These are phyloP conservation scores for Acanthamoeba royreba DNA, from an alignment of 208 protist species.

Conservation along the genomic window DNA sequence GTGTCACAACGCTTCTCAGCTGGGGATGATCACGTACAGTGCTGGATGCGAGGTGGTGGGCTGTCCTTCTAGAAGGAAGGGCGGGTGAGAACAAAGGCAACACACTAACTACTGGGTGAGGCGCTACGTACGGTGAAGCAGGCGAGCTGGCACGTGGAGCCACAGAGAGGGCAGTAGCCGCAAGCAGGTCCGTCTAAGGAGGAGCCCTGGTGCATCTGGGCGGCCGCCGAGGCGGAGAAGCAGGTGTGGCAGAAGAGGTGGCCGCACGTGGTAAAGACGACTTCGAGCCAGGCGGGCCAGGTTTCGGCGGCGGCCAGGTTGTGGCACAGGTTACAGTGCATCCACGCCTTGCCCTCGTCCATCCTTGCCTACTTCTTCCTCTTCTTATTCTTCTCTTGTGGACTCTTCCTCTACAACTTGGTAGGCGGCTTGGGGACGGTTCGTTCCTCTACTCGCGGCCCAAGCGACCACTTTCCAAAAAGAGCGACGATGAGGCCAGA, in stretches of 20 bases:
- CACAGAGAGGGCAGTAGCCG: not conserved
- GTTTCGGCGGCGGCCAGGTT: not conserved
- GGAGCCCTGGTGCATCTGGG: too few relatives aligned
- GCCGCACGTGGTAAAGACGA: constrained; percentile 12
- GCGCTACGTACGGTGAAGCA: not conserved
- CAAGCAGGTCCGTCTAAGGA: too few relatives aligned
- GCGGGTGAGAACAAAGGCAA: not conserved
- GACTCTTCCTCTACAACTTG: too few relatives aligned
- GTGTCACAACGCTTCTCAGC: too few relatives aligned
- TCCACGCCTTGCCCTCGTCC: not conserved
- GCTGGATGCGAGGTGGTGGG: not conserved
- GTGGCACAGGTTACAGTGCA: constrained; percentile 8
- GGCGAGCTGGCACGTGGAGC: not conserved
- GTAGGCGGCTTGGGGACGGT: too few relatives aligned
- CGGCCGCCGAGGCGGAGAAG: not conserved
- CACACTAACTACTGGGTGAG: not conserved
- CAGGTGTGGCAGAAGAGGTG: not conserved
- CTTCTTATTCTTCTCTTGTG: too few relatives aligned
- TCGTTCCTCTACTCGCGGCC: too few relatives aligned
- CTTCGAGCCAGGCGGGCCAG: not conserved
- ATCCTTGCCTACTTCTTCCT: too few relatives aligned
- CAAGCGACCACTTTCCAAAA: too few relatives aligned
- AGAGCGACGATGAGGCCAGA: too few relatives aligned
- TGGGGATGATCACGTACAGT: too few relatives aligned
- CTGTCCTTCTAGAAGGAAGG: not conserved